Percentiles rank a stretch among this genome's conserved stretches.
Evolutionary conservation across 169 alveolate genomes (phyloP).

Genomic region (Cryptosporidium andersoni): DNA sequence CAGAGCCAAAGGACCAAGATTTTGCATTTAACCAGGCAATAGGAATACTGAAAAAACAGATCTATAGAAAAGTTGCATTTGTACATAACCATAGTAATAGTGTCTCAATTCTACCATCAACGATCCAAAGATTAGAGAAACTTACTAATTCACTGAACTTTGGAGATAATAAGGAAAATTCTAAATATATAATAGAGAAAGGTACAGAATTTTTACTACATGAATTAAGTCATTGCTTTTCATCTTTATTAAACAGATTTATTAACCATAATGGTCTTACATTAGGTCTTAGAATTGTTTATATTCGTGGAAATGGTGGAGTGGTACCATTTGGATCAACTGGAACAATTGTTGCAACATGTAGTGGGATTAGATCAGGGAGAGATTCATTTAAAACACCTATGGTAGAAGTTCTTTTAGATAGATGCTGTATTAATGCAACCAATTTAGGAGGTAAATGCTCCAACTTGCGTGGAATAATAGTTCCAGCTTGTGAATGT

Average conservation of each 20-base stretch:
- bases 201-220: not conserved
- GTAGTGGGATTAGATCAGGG: conserved; percentile 3
- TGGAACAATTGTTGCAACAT: conserved; percentile 25
- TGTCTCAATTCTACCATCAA: conserved; percentile 31
- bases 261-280: conserved; percentile 5
- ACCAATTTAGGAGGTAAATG: conserved; percentile 26
- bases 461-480: conserved; percentile 34
- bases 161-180: too few species aligned
- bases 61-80: conserved; percentile 37
- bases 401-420: conserved; percentile 23
- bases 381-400: conserved; percentile 8
- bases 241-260: not conserved
- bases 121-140: conserved; percentile 33
- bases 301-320: conserved; percentile 2
- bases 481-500: conserved; percentile 9
- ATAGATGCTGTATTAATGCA: conserved; percentile 11
- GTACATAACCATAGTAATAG: not conserved
- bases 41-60: not conserved
- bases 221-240: not conserved
- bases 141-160: conserved; percentile 5
- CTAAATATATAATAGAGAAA: not conserved
- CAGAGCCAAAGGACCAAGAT: conserved; percentile 21
- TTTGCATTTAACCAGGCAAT: conserved; percentile 2
- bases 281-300: conserved; percentile 27
- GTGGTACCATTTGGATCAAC: conserved; percentile 33